Evolutionary conservation across 202 grass and related monocot genomes (phyloP).

Genomic region (Zizania palustris): DNA sequence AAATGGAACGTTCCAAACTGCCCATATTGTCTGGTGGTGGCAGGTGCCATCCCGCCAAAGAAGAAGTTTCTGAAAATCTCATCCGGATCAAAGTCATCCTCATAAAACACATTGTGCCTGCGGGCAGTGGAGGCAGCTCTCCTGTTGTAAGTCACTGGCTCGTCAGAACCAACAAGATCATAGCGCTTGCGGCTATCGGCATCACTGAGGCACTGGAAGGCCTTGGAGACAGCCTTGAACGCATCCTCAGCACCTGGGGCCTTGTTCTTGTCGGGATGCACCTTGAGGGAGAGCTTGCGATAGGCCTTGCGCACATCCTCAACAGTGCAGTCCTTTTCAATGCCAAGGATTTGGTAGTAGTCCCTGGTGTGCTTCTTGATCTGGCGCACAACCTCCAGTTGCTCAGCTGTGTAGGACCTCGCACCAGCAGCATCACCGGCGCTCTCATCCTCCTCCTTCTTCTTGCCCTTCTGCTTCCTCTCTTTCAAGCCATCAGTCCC

Average conservation of each 20-base stretch:
- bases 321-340: conserved; percentile 69
- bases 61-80: conserved; percentile 94
- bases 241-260: conserved; percentile 84
- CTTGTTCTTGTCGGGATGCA: conserved; percentile 95
- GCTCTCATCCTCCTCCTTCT: conserved; percentile 37
- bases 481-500: conserved; percentile 41
- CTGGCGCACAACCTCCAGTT: conserved; percentile 68
- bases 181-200: conserved; percentile 72
- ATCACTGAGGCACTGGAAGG: conserved; percentile 86
- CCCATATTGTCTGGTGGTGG: conserved; percentile 66
- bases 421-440: conserved; percentile 21
- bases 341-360: conserved; percentile 81
- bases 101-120: conserved; percentile 60
- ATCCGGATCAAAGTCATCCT: conserved; percentile 85
- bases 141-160: conserved; percentile 54
- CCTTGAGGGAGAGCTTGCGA: conserved; percentile 89
- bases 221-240: conserved; percentile 88
- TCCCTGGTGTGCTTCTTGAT: conserved; percentile 79
- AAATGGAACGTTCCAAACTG: conserved; percentile 85
- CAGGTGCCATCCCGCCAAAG: conserved; percentile 78
- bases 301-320: conserved; percentile 94
- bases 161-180: conserved; percentile 70
- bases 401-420: conserved; percentile 68
- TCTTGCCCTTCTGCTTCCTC: conserved; percentile 56
- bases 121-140: conserved; percentile 51